Percentiles rank a stretch among this genome's conserved stretches.
Evolutionary conservation across 768 basidiomycete species (phyloP).

Genomic region (Phaeolepiota aurea): DNA sequence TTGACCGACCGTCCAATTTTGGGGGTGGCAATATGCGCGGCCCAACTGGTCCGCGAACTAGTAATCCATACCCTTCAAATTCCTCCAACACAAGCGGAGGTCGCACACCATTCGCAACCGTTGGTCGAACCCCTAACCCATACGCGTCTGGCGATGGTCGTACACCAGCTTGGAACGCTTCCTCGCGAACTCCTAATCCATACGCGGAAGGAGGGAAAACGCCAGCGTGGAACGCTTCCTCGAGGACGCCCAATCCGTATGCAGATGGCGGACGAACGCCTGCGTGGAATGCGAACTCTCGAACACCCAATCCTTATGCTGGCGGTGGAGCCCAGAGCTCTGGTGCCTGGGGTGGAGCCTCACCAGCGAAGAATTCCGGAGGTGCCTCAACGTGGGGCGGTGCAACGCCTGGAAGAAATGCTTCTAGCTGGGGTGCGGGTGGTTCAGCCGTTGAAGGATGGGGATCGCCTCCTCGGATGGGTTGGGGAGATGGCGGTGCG

Average conservation of each 20-base stretch:
- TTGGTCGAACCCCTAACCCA: constrained; percentile 62
- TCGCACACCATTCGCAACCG: constrained; percentile 21
- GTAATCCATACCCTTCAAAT: constrained; percentile 27
- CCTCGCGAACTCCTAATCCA: constrained; percentile 62
- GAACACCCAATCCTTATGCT: constrained; percentile 71
- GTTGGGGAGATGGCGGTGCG: constrained; percentile 24
- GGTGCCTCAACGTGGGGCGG: constrained; percentile 37
- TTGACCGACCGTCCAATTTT: constrained; percentile 26
- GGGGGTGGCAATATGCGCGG: constrained; percentile 6
- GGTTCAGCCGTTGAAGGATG: constrained; percentile 13
- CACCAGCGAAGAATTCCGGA: constrained; percentile 2
- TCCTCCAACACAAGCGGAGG: constrained; percentile 16
- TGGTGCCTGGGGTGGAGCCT: constrained; percentile 19
- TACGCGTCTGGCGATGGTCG: constrained; percentile 44
- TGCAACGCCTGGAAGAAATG: constrained; percentile 31
- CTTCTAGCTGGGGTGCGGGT: constrained; percentile 12
- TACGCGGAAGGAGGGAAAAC: constrained; percentile 56
- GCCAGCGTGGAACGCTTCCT: constrained; percentile 55
- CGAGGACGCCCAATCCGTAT: constrained; percentile 66
- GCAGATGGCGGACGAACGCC: constrained; percentile 60
- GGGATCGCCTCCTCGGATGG: constrained; percentile 3
- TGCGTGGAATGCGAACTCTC: constrained; percentile 51
- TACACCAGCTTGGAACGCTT: constrained; percentile 50
- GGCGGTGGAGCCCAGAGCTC: constrained; percentile 26
- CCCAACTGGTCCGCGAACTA: constrained; percentile 11